phyloP scores from a whole-genome alignment of 441 rosid genomes.

The Pelargonium cotyledonis region DNA sequence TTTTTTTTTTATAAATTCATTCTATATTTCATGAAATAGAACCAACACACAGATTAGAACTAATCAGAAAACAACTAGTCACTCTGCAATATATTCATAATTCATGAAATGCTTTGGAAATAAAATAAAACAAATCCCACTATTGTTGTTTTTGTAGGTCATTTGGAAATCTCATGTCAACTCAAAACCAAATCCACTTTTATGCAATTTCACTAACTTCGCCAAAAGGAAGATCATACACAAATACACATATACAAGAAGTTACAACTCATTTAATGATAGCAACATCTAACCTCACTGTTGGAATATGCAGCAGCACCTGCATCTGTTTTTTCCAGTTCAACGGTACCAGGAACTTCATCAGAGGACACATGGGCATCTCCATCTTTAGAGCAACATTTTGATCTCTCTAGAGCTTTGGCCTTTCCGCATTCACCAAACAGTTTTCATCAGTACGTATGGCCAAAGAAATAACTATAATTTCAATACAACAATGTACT shows the following conservation, averaged over 20 bases:
- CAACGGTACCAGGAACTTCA: slow-evolving; percentile 33
- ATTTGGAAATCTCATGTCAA: neutral
- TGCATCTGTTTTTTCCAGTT: slow-evolving; percentile 20
- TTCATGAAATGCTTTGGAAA: neutral
- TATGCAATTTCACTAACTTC: neutral
- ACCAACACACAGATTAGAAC: neutral
- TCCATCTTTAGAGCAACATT: slow-evolving; percentile 38
- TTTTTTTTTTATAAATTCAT: neutral
- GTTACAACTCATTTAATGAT: neutral
- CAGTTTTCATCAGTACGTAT: slow-evolving; percentile 10
- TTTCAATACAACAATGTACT: neutral
- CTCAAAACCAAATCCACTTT: neutral
- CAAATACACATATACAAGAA: neutral
- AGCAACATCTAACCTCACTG: neutral
- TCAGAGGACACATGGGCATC: slow-evolving; percentile 29
- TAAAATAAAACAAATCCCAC: neutral
- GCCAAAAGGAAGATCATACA: neutral
- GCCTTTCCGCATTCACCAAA: slow-evolving; percentile 40
- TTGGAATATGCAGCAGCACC: slow-evolving; percentile 9
- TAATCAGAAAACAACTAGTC: neutral
- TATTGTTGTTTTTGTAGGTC: neutral
- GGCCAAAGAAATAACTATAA: slow-evolving; percentile 9
- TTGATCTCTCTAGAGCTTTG: slow-evolving; percentile 48
- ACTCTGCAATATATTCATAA: neutral
- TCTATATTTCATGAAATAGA: neutral